phyloP scores from a whole-genome alignment of 768 basidiomycete genomes.

The Leccinum arenicola region DNA sequence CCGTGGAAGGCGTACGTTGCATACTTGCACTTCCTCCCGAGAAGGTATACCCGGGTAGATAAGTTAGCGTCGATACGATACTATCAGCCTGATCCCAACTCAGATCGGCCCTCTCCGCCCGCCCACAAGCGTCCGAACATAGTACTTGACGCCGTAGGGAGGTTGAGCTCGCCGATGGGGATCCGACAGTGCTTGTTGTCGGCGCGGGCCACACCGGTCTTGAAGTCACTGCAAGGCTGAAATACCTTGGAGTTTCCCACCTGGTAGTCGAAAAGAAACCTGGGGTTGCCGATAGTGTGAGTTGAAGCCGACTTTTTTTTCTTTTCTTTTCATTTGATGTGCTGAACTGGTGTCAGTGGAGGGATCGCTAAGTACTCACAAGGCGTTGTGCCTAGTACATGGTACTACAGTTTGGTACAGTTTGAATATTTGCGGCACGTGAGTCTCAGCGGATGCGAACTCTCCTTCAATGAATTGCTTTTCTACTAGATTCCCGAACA shows the following conservation, averaged over 20 bases:
- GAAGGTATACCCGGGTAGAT: slow-evolving; percentile 25
- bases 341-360: slow-evolving; percentile 36
- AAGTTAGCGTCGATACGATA: not conserved
- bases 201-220: slow-evolving; percentile 71
- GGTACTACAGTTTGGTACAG: slow-evolving; percentile 48
- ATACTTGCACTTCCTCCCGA: slow-evolving; percentile 57
- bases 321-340: not conserved
- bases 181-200: slow-evolving; percentile 59
- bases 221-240: slow-evolving; percentile 62
- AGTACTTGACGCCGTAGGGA: slow-evolving; percentile 50
- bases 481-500: not conserved
- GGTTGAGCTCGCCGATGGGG: slow-evolving; percentile 43
- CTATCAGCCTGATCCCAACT: not conserved
- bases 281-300: slow-evolving; percentile 46
- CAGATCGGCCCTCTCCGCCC: slow-evolving; percentile 42
- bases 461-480: slow-evolving; percentile 16
- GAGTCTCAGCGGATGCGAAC: slow-evolving; percentile 14
- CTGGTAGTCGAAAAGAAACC: slow-evolving; percentile 57
- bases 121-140: slow-evolving; percentile 38
- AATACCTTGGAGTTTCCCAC: slow-evolving; percentile 51
- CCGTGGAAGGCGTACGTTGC: slow-evolving; percentile 65
- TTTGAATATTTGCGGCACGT: slow-evolving; percentile 48
- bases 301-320: not conserved
- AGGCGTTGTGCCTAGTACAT: slow-evolving; percentile 56
- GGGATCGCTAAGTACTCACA: slow-evolving; percentile 45